Base-by-base conservation (phyloP, 1,139 yeast species). In the Zygoascus sp. region DNA sequence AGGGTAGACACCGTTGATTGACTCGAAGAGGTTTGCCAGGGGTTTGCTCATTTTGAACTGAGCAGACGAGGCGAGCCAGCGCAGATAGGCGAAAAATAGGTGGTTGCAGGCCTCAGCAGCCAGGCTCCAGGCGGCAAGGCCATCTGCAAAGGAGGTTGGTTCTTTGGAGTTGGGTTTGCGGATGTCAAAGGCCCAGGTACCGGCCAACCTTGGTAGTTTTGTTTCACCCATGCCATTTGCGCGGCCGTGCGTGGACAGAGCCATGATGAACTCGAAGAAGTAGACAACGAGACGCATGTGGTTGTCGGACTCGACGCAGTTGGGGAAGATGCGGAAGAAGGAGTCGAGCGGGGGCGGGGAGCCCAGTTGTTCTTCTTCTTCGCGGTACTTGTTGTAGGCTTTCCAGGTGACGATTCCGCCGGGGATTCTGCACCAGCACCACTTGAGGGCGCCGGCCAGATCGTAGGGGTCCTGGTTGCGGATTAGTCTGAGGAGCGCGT, bases 241-340 rank as follows among this genome's bases (percentile, higher is more conserved):
- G 55, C 81, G 83, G 2, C 95, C 81, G 64, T 87, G 84, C n/a
- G 95, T 79, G 0, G 94, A 81, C 37, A 89, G 67, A n/a, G 88
- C 76, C 9, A 88, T 84, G 45, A 89, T 68, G 42, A 89, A 71
- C 60, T 89, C 96, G 59, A 88, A 76, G 60, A 88, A 89, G 62
- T 86, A 95, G 61, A 85, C 86, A 5, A 87, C 92, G 8, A 89
- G 86, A 2, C 92, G 83, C 0, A 95, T 95, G 68, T 88, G 96
- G 8, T 90, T 83, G 2, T 92, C 87, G 0, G 95, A 83, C 7
- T 84, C 77, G 25, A 87, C 70, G 64, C 95, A 85, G 52, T 80
- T 80, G 5, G 96, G 96, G 87, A 88, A 83, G 46, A 83, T 77
- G 44, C 81, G 81, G 46, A 86, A 68, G 60, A 88, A 88, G 0